Percentiles rank a stretch among this genome's conserved stretches.
Conservation (phyloP, 441 rosid genomes). For the Omphalea diandra region DNA sequence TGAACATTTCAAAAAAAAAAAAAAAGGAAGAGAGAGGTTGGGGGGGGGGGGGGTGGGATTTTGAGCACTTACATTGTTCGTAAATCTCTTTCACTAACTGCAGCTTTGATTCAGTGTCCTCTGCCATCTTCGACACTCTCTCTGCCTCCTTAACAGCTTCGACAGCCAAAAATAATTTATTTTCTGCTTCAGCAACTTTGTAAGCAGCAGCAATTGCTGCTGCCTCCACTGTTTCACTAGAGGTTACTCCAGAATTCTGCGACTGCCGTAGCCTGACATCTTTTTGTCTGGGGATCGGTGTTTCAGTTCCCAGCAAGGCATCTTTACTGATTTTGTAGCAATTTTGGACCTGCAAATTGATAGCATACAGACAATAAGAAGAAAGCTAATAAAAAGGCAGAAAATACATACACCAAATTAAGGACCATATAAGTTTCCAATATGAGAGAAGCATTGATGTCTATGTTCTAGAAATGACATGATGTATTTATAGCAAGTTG, state of each 20-base stretch:
- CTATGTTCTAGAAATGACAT: not conserved
- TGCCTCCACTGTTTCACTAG: slow-evolving; percentile 40
- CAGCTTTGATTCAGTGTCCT: slow-evolving; percentile 46
- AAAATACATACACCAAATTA: not conserved
- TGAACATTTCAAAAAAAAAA: not conserved
- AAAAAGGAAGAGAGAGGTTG: no score
- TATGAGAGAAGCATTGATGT: not conserved
- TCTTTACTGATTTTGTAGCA: slow-evolving; percentile 50
- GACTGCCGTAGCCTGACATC: slow-evolving; percentile 35
- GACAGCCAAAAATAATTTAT: slow-evolving; percentile 46
- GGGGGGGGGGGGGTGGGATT: not conserved
- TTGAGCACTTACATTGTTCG: slow-evolving; percentile 44
- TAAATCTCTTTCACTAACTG: slow-evolving; percentile 51
- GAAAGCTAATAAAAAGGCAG: not conserved
- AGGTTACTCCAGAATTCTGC: slow-evolving; percentile 29
- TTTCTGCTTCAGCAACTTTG: slow-evolving; percentile 75
- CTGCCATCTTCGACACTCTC: slow-evolving; percentile 49
- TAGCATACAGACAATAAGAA: not conserved
- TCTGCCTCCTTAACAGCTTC: slow-evolving; percentile 62
- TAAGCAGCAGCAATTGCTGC: slow-evolving; percentile 63
- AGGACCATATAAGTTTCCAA: not conserved
- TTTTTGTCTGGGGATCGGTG: slow-evolving; percentile 47
- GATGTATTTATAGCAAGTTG: not conserved
- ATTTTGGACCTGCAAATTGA: slow-evolving; percentile 53
- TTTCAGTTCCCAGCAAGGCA: slow-evolving; percentile 33